Percentiles rank a stretch among this genome's conserved stretches.
phyloP scores from a whole-genome alignment of 73 alveolate genomes.

The Paramecium tetraurelia region DNA sequence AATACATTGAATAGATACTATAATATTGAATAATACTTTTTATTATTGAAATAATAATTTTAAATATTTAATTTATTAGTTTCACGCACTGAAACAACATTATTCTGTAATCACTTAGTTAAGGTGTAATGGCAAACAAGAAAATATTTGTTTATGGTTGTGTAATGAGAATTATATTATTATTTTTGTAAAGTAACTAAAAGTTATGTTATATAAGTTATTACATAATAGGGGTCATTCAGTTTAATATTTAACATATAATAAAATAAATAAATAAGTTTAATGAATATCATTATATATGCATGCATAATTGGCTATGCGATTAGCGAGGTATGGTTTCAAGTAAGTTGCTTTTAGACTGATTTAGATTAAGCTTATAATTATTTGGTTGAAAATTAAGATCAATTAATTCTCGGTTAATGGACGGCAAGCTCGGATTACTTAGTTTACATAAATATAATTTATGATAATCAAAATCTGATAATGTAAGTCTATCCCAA shows the following conservation, averaged over 20 bases:
- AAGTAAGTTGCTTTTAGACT: background rate
- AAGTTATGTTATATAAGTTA: background rate
- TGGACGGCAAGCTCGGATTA: background rate
- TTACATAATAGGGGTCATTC: background rate
- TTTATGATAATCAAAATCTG: background rate
- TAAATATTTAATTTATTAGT: no score
- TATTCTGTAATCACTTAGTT: no score
- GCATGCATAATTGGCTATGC: background rate
- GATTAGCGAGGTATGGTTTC: background rate
- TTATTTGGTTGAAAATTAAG: background rate
- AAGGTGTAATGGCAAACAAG: no score
- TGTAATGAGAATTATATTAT: no score
- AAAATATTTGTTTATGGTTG: no score
- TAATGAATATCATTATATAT: background rate
- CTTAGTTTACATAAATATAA: background rate
- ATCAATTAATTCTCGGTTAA: background rate
- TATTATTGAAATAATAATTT: no score
- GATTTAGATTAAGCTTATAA: background rate
- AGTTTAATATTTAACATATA: background rate
- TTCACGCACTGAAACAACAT: no score
- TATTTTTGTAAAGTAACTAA: background rate
- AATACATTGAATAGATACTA: no score
- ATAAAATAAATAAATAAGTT: background rate
- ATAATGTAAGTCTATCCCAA: background rate
- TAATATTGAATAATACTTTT: no score